phyloP scores from a whole-genome alignment of 2,329 filamentous ascomycete genomes.

The Tolypocladium capitatum region DNA sequence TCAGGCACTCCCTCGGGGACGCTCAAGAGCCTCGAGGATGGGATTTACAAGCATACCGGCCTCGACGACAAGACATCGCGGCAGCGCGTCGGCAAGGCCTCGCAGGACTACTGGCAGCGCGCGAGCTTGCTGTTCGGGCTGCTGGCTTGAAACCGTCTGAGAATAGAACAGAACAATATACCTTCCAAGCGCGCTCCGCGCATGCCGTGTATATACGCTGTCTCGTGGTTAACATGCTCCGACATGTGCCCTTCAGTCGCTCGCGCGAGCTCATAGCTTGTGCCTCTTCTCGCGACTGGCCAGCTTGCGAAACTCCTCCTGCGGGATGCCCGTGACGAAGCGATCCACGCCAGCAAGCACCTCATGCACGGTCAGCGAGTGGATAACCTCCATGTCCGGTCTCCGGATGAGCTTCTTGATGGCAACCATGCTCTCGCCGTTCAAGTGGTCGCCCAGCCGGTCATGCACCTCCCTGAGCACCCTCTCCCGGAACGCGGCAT shows the following conservation, averaged over 20 bases:
- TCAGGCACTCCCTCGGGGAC: conserved; percentile 10
- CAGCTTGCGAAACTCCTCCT: conserved; percentile 78
- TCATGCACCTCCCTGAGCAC: conserved; percentile 75
- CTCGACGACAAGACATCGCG: conserved; percentile 34
- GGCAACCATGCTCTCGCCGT: conserved; percentile 61
- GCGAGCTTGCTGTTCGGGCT: conserved; percentile 73
- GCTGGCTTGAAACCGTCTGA: conserved; percentile 31
- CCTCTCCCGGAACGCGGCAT: conserved; percentile 52
- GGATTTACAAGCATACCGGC: conserved; percentile 29
- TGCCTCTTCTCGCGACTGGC: conserved; percentile 85
- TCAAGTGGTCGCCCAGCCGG: conserved; percentile 64
- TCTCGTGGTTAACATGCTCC: neutral
- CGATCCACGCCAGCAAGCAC: conserved; percentile 75
- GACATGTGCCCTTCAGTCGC: neutral
- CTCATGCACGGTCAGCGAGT: conserved; percentile 68
- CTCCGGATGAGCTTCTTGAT: conserved; percentile 76
- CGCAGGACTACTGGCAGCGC: conserved; percentile 70
- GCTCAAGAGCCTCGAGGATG: conserved; percentile 32
- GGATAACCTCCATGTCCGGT: conserved; percentile 59
- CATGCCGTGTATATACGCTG: neutral
- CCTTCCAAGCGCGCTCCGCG: neutral
- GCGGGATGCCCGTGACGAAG: conserved; percentile 68
- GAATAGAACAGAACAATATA: neutral
- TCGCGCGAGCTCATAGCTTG: conserved; percentile 50
- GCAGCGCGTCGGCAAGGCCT: conserved; percentile 45